phyloP scores from a whole-genome alignment of 2,329 filamentous ascomycete genomes.

The Cladosporium oxysporum region DNA sequence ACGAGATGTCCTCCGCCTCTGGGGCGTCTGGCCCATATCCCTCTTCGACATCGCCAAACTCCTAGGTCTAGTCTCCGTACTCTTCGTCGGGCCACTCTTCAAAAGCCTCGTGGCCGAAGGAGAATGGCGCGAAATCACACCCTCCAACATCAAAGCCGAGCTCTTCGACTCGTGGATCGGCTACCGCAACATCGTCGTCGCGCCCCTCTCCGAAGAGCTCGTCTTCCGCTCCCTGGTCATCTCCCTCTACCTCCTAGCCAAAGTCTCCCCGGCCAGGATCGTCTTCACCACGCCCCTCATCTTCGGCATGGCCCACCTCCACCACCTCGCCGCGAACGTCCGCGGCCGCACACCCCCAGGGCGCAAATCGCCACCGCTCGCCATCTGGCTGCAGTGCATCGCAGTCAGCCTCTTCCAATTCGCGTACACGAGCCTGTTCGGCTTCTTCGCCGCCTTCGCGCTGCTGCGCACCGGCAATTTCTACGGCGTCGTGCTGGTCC shows the following conservation, averaged over 20 bases:
- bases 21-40: conserved; percentile 80
- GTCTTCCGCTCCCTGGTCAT: conserved; percentile 88
- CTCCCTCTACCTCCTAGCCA: conserved; percentile 75
- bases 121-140: conserved; percentile 58
- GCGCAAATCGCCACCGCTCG: conserved; percentile 23
- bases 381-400: conserved; percentile 43
- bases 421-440: conserved; percentile 87
- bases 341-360: conserved; percentile 66
- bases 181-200: conserved; percentile 85
- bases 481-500: conserved; percentile 71
- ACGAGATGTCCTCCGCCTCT: conserved; percentile 62
- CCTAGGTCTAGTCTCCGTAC: conserved; percentile 70
- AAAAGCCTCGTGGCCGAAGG: conserved; percentile 74
- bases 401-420: conserved; percentile 80
- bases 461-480: conserved; percentile 84
- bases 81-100: conserved; percentile 84
- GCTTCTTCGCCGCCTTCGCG: conserved; percentile 87
- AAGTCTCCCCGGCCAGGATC: conserved; percentile 56
- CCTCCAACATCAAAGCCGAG: conserved; percentile 56
- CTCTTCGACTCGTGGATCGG: conserved; percentile 72
- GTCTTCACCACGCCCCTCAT: conserved; percentile 83
- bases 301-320: conserved; percentile 89
- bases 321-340: conserved; percentile 94
- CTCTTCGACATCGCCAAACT: conserved; percentile 60
- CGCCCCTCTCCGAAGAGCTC: conserved; percentile 85